phyloP scores from a whole-genome alignment of 768 basidiomycete genomes.

The Nidularia pulvinata region DNA sequence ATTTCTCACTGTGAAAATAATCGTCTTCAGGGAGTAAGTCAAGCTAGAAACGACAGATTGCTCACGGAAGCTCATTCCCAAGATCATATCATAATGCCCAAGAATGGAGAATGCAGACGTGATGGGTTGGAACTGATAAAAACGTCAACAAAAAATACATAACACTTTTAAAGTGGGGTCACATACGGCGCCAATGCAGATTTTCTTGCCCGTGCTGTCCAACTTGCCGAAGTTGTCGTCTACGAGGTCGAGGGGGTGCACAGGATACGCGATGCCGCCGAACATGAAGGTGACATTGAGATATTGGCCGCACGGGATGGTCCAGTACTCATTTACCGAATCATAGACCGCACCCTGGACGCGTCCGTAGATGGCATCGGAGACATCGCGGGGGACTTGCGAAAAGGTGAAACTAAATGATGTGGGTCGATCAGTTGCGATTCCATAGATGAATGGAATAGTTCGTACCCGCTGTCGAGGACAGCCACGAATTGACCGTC shows the following conservation, averaged over 20 bases:
- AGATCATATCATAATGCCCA: slow-evolving; percentile 80
- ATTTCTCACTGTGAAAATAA: no score
- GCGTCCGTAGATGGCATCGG: slow-evolving; percentile 81
- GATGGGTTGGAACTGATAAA: slow-evolving; percentile 75
- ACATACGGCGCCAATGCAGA: slow-evolving; percentile 72
- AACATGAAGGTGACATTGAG: slow-evolving; percentile 74
- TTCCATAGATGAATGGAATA: slow-evolving; percentile 16
- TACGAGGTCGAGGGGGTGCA: slow-evolving; percentile 74
- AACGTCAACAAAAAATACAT: not conserved
- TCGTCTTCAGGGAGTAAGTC: slow-evolving; percentile 25
- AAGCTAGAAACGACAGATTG: slow-evolving; percentile 2
- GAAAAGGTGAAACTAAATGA: slow-evolving; percentile 32
- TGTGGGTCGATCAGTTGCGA: not conserved
- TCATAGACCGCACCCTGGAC: slow-evolving; percentile 75
- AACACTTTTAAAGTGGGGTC: not conserved
- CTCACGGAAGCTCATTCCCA: slow-evolving; percentile 81
- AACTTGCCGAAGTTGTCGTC: slow-evolving; percentile 54
- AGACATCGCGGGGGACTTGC: slow-evolving; percentile 72
- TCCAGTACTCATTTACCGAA: slow-evolving; percentile 56
- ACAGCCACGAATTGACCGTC: slow-evolving; percentile 67
- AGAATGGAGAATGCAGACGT: slow-evolving; percentile 77
- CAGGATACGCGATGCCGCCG: slow-evolving; percentile 64
- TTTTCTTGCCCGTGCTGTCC: slow-evolving; percentile 46
- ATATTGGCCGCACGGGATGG: slow-evolving; percentile 71
- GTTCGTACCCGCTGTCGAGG: slow-evolving; percentile 66